Percentiles rank a stretch among this genome's conserved stretches.
Evolutionary conservation across 1,284 basidiomycete genomes (phyloP).

Genomic region (Phylloboletellus chloephorus): DNA sequence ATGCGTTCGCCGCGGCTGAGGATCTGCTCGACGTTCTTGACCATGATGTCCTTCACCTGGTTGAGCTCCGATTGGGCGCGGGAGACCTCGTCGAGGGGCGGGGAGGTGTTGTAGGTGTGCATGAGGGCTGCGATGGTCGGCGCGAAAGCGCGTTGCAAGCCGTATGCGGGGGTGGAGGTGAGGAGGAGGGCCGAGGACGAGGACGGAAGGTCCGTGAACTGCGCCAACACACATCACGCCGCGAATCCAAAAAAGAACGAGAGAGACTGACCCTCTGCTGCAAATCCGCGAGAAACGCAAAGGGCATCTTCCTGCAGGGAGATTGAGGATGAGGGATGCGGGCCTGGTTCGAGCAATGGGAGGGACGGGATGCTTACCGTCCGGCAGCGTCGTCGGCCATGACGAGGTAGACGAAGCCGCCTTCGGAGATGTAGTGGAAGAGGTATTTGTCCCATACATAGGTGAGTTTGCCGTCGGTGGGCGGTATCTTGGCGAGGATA

Average conservation of each 20-base stretch:
- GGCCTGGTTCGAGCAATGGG: not conserved
- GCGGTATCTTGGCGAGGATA: conserved; percentile 92
- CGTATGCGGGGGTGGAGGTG: conserved; percentile 46
- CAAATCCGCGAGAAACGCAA: conserved; percentile 86
- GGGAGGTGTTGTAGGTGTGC: conserved; percentile 82
- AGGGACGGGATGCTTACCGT: conserved; percentile 44
- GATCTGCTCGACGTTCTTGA: conserved; percentile 94
- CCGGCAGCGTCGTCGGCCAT: conserved; percentile 92
- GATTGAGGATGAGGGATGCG: not conserved
- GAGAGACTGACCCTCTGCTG: conserved; percentile 79
- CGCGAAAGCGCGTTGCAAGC: conserved; percentile 66
- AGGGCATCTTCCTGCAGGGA: conserved; percentile 89
- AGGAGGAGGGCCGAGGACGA: conserved; percentile 38
- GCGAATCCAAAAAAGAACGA: too few species aligned
- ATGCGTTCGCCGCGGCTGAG: conserved; percentile 92
- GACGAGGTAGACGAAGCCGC: conserved; percentile 83
- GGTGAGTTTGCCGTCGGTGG: conserved; percentile 89
- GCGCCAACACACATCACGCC: too few species aligned
- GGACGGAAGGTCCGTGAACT: conserved; percentile 60
- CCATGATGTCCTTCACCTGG: conserved; percentile 97
- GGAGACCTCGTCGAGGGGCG: conserved; percentile 87
- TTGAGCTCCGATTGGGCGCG: conserved; percentile 89
- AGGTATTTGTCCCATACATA: conserved; percentile 96
- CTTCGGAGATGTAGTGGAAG: conserved; percentile 92
- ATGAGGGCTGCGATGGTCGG: conserved; percentile 67